Conservation (phyloP, 2,329 filamentous ascomycete genomes). For the Fusarium bulbicola region DNA sequence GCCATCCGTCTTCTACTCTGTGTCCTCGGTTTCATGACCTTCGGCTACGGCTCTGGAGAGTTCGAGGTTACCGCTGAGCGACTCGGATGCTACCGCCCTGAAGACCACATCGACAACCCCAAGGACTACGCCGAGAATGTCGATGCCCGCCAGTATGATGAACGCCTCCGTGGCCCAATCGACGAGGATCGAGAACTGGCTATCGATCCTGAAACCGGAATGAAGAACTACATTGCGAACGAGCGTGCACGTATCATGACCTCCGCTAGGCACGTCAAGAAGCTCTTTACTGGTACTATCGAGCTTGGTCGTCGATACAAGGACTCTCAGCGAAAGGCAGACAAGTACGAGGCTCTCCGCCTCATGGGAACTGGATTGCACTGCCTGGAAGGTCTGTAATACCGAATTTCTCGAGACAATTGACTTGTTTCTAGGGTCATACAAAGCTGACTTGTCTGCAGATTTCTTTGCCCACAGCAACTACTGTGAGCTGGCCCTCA, state of each 20-base stretch:
- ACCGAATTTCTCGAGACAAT: neutral
- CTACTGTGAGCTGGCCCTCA: constrained; percentile 87
- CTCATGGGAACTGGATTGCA: constrained; percentile 89
- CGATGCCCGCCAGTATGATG: constrained; percentile 85
- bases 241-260: constrained; percentile 82
- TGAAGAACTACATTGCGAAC: constrained; percentile 96
- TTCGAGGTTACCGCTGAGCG: constrained; percentile 86
- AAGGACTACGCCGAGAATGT: constrained; percentile 89
- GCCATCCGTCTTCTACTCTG: constrained; percentile 90
- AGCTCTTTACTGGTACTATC: constrained; percentile 77
- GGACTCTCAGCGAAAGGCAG: constrained; percentile 65
- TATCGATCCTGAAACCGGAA: constrained; percentile 77
- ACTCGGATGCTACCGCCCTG: constrained; percentile 83
- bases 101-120: constrained; percentile 80
- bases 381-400: constrained; percentile 75
- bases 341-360: constrained; percentile 86
- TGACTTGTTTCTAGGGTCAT: neutral
- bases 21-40: constrained; percentile 88
- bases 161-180: constrained; percentile 81
- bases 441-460: constrained; percentile 39
- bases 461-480: constrained; percentile 96
- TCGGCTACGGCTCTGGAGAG: constrained; percentile 84
- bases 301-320: constrained; percentile 80
- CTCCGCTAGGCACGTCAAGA: constrained; percentile 79
- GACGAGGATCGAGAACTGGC: constrained; percentile 81